These are phyloP conservation scores for Halenospora varia DNA, from an alignment of 495 filamentous ascomycete species.

Conservation along the genomic window DNA sequence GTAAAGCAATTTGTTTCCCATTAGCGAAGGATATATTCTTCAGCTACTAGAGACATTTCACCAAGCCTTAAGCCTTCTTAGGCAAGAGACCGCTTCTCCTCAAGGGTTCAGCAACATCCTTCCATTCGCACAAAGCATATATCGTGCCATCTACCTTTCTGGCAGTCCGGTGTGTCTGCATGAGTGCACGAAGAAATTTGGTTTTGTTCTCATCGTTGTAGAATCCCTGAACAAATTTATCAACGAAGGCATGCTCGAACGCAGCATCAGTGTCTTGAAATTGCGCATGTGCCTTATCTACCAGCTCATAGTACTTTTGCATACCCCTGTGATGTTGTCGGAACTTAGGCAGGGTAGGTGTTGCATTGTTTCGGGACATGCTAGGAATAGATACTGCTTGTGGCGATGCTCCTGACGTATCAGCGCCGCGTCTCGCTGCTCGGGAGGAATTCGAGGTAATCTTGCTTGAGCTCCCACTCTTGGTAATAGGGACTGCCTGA, in stretches of 20 bases:
- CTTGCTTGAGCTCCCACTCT: too few species aligned
- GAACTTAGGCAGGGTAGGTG: conserved; percentile 2
- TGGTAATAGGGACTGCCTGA: too few species aligned
- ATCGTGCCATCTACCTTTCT: conserved; percentile 8
- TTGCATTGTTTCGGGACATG: not conserved
- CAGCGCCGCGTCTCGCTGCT: too few species aligned
- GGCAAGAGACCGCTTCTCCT: not conserved
- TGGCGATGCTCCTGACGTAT: not conserved
- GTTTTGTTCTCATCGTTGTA: not conserved
- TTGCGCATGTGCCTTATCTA: not conserved
- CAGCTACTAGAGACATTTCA: too few species aligned
- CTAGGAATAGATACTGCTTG: not conserved
- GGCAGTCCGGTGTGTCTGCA: conserved; percentile 3
- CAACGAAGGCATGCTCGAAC: conserved; percentile 12
- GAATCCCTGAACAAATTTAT: conserved; percentile 15
- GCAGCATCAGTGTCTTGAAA: not conserved
- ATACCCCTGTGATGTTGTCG: not conserved
- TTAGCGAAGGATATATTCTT: too few species aligned
- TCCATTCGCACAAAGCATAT: conserved; percentile 19
- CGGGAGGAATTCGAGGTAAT: too few species aligned
- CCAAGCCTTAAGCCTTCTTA: not conserved
- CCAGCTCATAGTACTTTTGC: not conserved
- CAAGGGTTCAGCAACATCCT: conserved; percentile 13
- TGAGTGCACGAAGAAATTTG: conserved; percentile 7
- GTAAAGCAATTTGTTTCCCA: too few species aligned